Conservation (phyloP, 805 yeast genomes). For the Yamadazyma phyllophila region DNA sequence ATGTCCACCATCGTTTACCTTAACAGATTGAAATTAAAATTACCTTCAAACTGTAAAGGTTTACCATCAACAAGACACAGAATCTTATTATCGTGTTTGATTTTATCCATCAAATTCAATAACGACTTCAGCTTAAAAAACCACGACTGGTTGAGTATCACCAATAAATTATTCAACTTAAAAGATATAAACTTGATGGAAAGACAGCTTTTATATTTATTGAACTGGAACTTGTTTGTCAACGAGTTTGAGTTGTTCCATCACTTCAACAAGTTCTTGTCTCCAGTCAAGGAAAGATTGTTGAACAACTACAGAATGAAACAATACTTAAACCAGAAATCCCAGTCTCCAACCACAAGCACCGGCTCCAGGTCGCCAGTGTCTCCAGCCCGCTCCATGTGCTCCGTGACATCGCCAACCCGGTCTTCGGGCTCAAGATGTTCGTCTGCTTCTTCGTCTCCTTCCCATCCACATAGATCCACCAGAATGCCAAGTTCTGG, state of each 20-base stretch:
- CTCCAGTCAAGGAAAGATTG: constrained; percentile 47
- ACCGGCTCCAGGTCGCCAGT: not conserved
- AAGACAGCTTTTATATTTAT: constrained; percentile 63
- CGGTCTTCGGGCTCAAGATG: not conserved
- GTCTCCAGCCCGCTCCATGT: not conserved
- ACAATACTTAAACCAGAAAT: constrained; percentile 13
- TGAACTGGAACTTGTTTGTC: constrained; percentile 68
- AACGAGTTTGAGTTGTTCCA: constrained; percentile 42
- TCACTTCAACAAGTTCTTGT: constrained; percentile 45
- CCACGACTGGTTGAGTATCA: constrained; percentile 75
- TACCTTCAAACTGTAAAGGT: constrained; percentile 73
- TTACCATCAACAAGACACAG: constrained; percentile 79
- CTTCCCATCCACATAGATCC: not conserved
- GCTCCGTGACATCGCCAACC: not conserved
- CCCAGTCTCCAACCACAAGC: not conserved
- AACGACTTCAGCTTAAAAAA: constrained; percentile 79
- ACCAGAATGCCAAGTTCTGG: constrained; percentile 6
- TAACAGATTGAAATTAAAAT: constrained; percentile 54
- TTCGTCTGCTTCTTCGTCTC: constrained; percentile 4
- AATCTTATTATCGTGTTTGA: constrained; percentile 70
- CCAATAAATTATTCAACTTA: constrained; percentile 66
- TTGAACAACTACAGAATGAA: constrained; percentile 33
- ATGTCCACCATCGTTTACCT: constrained; percentile 70
- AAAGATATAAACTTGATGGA: constrained; percentile 80
- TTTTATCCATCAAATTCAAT: constrained; percentile 69